Conservation (phyloP, 2,329 filamentous ascomycete genomes). For the Penicillium brasilianum region DNA sequence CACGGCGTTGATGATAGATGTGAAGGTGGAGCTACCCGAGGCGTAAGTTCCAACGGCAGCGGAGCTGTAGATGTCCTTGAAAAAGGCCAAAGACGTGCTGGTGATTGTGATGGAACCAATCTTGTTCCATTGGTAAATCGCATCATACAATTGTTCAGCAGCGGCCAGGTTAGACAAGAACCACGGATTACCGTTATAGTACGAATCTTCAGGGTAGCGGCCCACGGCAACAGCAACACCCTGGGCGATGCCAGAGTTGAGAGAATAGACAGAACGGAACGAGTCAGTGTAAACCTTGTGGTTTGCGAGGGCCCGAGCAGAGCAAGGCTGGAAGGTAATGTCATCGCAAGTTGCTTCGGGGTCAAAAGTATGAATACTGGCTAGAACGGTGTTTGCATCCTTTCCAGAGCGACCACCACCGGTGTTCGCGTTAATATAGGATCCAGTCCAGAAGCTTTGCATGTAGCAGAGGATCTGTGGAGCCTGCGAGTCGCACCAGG, state of each 20-base stretch:
- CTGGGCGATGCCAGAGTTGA: conserved; percentile 49
- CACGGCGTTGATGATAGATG: conserved; percentile 63
- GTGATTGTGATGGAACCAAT: conserved; percentile 69
- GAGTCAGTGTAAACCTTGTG: conserved; percentile 77
- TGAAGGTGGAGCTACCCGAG: conserved; percentile 61
- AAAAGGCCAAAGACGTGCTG: conserved; percentile 70
- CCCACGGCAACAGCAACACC: conserved; percentile 55
- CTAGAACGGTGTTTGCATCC: conserved; percentile 71
- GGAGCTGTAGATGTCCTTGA: conserved; percentile 66
- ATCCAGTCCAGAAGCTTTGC: conserved; percentile 72
- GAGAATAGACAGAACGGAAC: conserved; percentile 70
- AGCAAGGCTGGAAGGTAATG: conserved; percentile 78
- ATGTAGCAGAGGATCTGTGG: conserved; percentile 75
- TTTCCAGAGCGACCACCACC: conserved; percentile 68
- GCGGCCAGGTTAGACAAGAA: conserved; percentile 75
- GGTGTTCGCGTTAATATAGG: conserved; percentile 70
- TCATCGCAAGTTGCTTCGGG: conserved; percentile 42
- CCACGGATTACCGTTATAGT: conserved; percentile 82
- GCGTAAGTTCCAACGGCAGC: conserved; percentile 67
- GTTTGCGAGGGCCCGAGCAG: conserved; percentile 69
- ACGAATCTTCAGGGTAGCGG: conserved; percentile 73
- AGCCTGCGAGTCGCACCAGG: conserved; percentile 66
- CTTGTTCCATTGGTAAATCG: conserved; percentile 72
- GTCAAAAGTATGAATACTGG: conserved; percentile 51
- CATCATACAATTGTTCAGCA: conserved; percentile 80